phyloP scores from a whole-genome alignment of 2,329 filamentous ascomycete species.

The Fusarium tricinctum region DNA sequence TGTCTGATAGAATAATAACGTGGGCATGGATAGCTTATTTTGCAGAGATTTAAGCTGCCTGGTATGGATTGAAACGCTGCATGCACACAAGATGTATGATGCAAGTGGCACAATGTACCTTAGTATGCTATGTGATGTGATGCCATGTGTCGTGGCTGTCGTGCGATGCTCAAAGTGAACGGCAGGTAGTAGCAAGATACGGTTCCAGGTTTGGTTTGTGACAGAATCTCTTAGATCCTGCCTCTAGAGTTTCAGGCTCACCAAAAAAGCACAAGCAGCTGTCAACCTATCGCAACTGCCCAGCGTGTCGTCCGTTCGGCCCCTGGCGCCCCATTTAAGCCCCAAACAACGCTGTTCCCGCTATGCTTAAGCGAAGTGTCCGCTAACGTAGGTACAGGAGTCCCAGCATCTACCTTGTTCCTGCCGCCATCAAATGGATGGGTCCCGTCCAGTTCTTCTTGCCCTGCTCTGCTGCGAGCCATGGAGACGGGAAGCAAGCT shows the following conservation, averaged over 20 bases:
- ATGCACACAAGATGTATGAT: slow-evolving; percentile 14
- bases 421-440: slow-evolving; percentile 3
- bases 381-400: slow-evolving; percentile 32
- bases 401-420: slow-evolving; percentile 14
- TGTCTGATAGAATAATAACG: slow-evolving; percentile 9
- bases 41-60: slow-evolving; percentile 3
- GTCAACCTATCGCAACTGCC: slow-evolving; percentile 42
- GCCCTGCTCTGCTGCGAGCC: slow-evolving; percentile 11
- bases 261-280: slow-evolving; percentile 42
- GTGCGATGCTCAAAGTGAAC: slow-evolving; percentile 13
- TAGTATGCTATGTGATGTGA: slow-evolving; percentile 8
- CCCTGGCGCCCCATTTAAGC: slow-evolving; percentile 35
- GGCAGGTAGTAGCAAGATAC: background rate
- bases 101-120: background rate
- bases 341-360: slow-evolving; percentile 47
- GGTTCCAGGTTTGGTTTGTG: slow-evolving; percentile 31
- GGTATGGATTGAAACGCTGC: slow-evolving; percentile 12
- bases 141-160: background rate
- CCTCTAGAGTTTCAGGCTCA: slow-evolving; percentile 49
- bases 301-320: slow-evolving; percentile 35
- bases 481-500: background rate
- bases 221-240: slow-evolving; percentile 41
- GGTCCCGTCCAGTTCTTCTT: background rate
- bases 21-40: background rate
- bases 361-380: slow-evolving; percentile 49